Conservation (phyloP, 2,329 filamentous ascomycete species). For the Neodidymelliopsis sp. region DNA sequence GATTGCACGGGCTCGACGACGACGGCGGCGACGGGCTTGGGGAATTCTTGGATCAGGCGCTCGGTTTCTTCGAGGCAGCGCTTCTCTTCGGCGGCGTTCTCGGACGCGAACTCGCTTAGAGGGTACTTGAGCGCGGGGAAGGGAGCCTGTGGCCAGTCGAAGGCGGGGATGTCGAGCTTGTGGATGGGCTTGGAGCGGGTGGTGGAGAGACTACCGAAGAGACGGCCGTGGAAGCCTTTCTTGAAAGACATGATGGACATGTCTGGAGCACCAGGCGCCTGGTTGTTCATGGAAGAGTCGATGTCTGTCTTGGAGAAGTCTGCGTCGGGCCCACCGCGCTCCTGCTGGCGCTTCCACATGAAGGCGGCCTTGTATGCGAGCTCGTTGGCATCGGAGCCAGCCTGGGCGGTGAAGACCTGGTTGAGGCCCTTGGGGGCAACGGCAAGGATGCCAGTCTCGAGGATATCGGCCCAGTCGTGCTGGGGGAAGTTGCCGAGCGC, state of each 20-base stretch:
- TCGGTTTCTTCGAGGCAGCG: conserved; percentile 85
- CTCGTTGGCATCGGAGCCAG: conserved; percentile 92
- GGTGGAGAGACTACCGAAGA: conserved; percentile 86
- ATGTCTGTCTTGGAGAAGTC: conserved; percentile 84
- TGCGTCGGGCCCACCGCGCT: conserved; percentile 78
- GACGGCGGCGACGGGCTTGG: conserved; percentile 79
- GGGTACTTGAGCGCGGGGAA: conserved; percentile 90
- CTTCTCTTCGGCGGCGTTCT: conserved; percentile 83
- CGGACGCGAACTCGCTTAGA: conserved; percentile 77
- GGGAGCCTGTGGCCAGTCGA: conserved; percentile 91
- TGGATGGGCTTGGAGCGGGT: conserved; percentile 93
- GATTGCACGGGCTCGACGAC: conserved; percentile 92
- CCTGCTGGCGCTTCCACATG: conserved; percentile 84
- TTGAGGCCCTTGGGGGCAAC: conserved; percentile 83
- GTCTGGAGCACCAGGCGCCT: conserved; percentile 77
- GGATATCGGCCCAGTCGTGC: conserved; percentile 80
- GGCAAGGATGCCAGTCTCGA: conserved; percentile 80
- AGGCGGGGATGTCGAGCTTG: conserved; percentile 93
- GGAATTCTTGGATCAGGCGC: conserved; percentile 79
- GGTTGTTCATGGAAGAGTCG: conserved; percentile 78
- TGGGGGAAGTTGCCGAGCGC: conserved; percentile 91
- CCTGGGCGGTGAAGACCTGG: conserved; percentile 90
- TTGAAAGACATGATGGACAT: conserved; percentile 90
- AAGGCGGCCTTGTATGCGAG: conserved; percentile 95
- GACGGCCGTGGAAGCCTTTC: conserved; percentile 86